Evolutionary conservation across 2,329 filamentous ascomycete genomes (phyloP), one percentile per base, ranked within the genome.

Genomic region (Chrysoporthe austroafricana): DNA sequence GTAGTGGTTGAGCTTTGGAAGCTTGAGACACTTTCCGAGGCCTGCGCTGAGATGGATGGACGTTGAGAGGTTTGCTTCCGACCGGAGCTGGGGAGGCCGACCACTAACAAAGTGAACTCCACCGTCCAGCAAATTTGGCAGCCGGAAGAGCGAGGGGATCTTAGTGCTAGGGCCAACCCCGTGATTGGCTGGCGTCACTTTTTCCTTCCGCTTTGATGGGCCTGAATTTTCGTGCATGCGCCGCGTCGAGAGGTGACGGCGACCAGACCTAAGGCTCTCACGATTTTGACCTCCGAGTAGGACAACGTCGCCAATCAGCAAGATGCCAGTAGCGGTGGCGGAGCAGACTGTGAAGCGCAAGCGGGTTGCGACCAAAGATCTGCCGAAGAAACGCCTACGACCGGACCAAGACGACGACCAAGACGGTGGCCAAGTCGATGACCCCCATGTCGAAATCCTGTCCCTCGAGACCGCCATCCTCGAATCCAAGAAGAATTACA

Each of bases 401-500:
- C 80, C 83, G 66, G 79, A 85, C 73, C 64, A 58, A 42, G 80
- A 83, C 70, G 80, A 82, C 70, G 80, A 82, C 70, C 64, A 58
- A 42, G 80, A 83, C 70, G 80, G 82, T 70, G 80, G 82, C 70
- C 82, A 83, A 63, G 77, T 78, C 54, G 80, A 85, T 70, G 85
- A 89, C 75, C 77, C 82, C 58, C 86, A 90, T 76, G 84, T 86
- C 66, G 86, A 88, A 70, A 92, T 97, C 68, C 80, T 95, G 54
- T 81, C 88, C 64, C 85, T 97, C 65, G 94, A 97, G 80, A 84
- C 88, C 71, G 90, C 92, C 67, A 94, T 98, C 66, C 80, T 94
- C 70, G 90, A 96, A 78, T 97, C 94, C 62, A 91, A 89, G 75
- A 93, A 94, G 78, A 88, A 97, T 79, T 97, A 96, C 84, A 97